phyloP scores from a whole-genome alignment of 2,329 filamentous ascomycete genomes.

The Cucurbitaria berberidis region DNA sequence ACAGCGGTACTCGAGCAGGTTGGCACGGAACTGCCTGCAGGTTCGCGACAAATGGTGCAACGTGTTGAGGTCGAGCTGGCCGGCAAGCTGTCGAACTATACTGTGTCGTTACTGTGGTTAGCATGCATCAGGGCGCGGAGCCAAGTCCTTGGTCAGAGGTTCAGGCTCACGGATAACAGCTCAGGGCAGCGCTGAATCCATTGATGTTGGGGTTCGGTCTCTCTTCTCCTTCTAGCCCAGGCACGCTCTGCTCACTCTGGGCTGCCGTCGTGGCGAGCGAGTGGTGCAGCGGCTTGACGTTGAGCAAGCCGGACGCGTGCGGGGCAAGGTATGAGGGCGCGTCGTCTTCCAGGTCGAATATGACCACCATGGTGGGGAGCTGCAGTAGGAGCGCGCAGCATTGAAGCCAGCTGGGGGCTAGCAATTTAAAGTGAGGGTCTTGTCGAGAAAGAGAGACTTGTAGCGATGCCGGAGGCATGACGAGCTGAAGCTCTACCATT shows the following conservation, averaged over 20 bases:
- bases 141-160: slow-evolving; percentile 39
- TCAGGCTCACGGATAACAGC: slow-evolving; percentile 70
- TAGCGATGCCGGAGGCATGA: slow-evolving; percentile 30
- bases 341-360: slow-evolving; percentile 54
- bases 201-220: slow-evolving; percentile 62
- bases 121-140: slow-evolving; percentile 35
- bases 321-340: slow-evolving; percentile 28
- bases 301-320: slow-evolving; percentile 25
- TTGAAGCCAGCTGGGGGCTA: slow-evolving; percentile 31
- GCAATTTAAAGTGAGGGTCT: neutral
- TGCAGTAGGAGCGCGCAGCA: slow-evolving; percentile 26
- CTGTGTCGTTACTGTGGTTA: slow-evolving; percentile 57
- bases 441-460: neutral
- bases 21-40: slow-evolving; percentile 78
- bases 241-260: slow-evolving; percentile 12
- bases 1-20: slow-evolving; percentile 77
- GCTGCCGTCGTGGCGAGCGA: slow-evolving; percentile 21
- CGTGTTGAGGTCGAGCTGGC: slow-evolving; percentile 82
- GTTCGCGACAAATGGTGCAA: slow-evolving; percentile 83
- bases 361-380: slow-evolving; percentile 50
- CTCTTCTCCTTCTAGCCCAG: slow-evolving; percentile 32
- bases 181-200: slow-evolving; percentile 66
- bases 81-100: slow-evolving; percentile 76
- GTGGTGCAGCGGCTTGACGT: slow-evolving; percentile 38
- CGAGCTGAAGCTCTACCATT: slow-evolving; percentile 8